These are phyloP conservation scores for Xylona heveae DNA, from an alignment of 495 filamentous ascomycete species.

Conservation along the genomic window DNA sequence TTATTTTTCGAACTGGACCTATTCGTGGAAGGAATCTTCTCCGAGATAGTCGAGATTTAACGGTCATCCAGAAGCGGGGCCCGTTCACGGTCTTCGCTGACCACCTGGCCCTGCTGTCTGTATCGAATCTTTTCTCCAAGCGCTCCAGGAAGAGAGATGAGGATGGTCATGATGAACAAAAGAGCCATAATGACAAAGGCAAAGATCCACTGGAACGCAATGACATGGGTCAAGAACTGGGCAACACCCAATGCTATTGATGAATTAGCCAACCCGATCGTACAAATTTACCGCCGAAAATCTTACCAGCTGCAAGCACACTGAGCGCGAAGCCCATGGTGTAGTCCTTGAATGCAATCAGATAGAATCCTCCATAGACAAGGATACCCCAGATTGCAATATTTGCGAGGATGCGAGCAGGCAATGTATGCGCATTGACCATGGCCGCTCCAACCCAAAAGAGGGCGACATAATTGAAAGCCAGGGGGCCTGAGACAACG, in stretches of 20 bases:
- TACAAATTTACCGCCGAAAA: too few species aligned
- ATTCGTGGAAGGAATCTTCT: too few species aligned
- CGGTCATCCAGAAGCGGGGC: conserved; percentile 20
- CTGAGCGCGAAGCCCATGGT: conserved; percentile 60
- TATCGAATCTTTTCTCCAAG: conserved; percentile 21
- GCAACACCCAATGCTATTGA: conserved; percentile 43
- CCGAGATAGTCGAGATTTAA: too few species aligned
- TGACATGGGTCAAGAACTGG: conserved; percentile 46
- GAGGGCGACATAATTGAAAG: conserved; percentile 64
- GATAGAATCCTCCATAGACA: conserved; percentile 48
- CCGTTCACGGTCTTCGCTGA: conserved; percentile 17
- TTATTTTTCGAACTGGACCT: too few species aligned
- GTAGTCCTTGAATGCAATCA: conserved; percentile 54
- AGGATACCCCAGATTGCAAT: conserved; percentile 70
- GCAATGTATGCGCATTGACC: conserved; percentile 32
- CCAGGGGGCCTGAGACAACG: conserved; percentile 53
- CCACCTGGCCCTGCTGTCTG: conserved; percentile 5
- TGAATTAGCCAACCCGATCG: conserved; percentile 2
- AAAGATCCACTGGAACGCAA: conserved; percentile 81
- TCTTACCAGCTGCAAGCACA: conserved; percentile 43
- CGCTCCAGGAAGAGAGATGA: conserved; percentile 41
- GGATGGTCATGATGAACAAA: conserved; percentile 40
- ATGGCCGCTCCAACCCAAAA: conserved; percentile 77
- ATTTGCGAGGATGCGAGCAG: conserved; percentile 60
- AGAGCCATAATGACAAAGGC: conserved; percentile 63